phyloP scores from a whole-genome alignment of 2,329 filamentous ascomycete species.

The Bipolaris oryzae region DNA sequence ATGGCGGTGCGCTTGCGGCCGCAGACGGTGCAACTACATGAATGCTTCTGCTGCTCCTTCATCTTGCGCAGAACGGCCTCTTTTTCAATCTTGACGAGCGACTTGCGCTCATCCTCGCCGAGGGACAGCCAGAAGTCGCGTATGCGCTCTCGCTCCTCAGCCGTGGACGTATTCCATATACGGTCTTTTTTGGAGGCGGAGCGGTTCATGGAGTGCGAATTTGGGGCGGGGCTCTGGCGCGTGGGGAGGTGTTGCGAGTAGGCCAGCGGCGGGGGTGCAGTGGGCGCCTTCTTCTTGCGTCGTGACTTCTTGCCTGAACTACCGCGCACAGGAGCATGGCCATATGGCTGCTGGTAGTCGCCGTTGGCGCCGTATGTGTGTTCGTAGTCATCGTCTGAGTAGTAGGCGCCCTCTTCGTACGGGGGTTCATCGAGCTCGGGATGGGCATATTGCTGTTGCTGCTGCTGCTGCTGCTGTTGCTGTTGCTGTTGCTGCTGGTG shows the following conservation, averaged over 20 bases:
- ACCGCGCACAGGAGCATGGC: slow-evolving; percentile 26
- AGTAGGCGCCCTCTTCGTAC: slow-evolving; percentile 47
- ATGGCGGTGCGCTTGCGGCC: slow-evolving; percentile 95
- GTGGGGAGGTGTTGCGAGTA: slow-evolving; percentile 38
- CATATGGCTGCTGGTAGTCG: slow-evolving; percentile 39
- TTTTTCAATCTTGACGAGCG: slow-evolving; percentile 96
- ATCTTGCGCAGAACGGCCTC: slow-evolving; percentile 98
- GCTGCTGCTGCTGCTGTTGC: background rate
- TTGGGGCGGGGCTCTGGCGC: slow-evolving; percentile 52
- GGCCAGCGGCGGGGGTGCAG: slow-evolving; percentile 37
- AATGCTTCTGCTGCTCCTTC: slow-evolving; percentile 99
- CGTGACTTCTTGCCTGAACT: slow-evolving; percentile 61
- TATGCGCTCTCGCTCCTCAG: slow-evolving; percentile 94
- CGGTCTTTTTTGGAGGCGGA: slow-evolving; percentile 69
- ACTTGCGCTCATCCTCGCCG: slow-evolving; percentile 92
- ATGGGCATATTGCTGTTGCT: slow-evolving; percentile 49
- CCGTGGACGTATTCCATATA: slow-evolving; percentile 96
- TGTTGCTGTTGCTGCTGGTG: slow-evolving; percentile 30
- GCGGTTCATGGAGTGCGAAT: slow-evolving; percentile 53
- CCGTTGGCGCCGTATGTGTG: slow-evolving; percentile 42
- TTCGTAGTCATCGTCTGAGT: slow-evolving; percentile 49
- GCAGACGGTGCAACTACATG: slow-evolving; percentile 96
- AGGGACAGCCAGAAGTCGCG: slow-evolving; percentile 98
- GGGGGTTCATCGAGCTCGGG: slow-evolving; percentile 52
- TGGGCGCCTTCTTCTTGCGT: slow-evolving; percentile 68